Percentiles rank a stretch among this genome's conserved stretches.
phyloP scores from a whole-genome alignment of 208 protist genomes.

The Acanthamoeba castellanii region DNA sequence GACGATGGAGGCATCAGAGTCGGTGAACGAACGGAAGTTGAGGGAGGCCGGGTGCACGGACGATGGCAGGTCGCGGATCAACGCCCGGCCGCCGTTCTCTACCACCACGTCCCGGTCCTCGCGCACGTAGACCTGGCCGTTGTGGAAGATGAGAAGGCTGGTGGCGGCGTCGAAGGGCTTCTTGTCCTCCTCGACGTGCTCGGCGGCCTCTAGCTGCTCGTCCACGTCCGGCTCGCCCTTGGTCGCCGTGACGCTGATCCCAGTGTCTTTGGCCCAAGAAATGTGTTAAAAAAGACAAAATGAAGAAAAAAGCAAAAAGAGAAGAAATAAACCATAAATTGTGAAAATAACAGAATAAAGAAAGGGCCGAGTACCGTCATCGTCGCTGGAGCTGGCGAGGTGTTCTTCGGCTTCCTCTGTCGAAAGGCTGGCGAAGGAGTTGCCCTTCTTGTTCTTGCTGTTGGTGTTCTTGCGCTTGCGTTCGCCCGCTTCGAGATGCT shows the following conservation, averaged over 20 bases:
- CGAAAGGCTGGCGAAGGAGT: neutral
- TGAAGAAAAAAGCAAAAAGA: neutral
- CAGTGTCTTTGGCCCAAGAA: neutral
- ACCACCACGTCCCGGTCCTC: constrained; percentile 8
- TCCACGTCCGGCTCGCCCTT: neutral
- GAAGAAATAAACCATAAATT: no score
- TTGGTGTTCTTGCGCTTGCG: neutral
- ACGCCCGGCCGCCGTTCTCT: neutral
- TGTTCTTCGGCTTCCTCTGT: neutral
- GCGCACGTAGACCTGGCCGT: constrained; percentile 39
- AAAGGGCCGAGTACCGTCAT: neutral
- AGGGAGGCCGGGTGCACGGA: constrained; percentile 22
- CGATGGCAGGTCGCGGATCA: constrained; percentile 15
- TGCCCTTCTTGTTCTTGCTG: neutral
- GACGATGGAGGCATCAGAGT: constrained; percentile 21
- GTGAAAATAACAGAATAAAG: no score
- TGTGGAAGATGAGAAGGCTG: constrained; percentile 30
- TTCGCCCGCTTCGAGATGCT: neutral
- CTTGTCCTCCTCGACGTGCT: neutral
- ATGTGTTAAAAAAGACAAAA: neutral
- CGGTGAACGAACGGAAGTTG: constrained; percentile 27
- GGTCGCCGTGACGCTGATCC: neutral
- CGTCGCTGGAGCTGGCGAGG: neutral
- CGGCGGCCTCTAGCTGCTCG: neutral
- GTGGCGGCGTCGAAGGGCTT: constrained; percentile 44